Conservation (phyloP, 805 yeast genomes). For the Tetrapisispora phaffii region DNA sequence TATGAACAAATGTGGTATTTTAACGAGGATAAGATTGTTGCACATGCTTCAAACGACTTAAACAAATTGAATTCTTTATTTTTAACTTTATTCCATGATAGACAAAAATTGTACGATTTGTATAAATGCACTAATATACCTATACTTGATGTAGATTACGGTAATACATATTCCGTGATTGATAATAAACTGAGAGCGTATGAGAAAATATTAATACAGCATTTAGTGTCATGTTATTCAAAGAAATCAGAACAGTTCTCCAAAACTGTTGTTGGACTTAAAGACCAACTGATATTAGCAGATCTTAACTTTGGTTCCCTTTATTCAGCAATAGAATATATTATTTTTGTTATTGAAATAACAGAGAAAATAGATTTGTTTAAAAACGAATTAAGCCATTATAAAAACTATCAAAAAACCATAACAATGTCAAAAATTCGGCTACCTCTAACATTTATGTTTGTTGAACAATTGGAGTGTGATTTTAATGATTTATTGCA, state of each 20-base stretch:
- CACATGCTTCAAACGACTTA: neutral
- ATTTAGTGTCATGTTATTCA: no score
- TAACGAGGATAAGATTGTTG: neutral
- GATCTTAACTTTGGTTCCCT: neutral
- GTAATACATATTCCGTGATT: neutral
- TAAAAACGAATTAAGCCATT: neutral
- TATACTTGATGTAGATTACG: neutral
- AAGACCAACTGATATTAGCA: neutral
- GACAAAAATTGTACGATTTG: neutral
- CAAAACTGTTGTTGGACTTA: neutral
- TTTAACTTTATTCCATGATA: neutral
- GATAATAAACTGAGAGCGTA: neutral
- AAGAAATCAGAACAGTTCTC: neutral
- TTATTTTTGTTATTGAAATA: neutral
- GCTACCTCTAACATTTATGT: constrained; percentile 47
- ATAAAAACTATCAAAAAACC: neutral
- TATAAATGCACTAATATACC: neutral
- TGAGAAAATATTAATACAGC: neutral
- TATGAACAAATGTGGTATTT: neutral
- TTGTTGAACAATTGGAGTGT: constrained; percentile 49
- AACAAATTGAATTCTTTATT: neutral
- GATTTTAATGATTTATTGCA: constrained; percentile 30
- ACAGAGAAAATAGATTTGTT: neutral
- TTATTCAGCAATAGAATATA: neutral
- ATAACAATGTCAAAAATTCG: neutral